Percentiles rank a stretch among this genome's conserved stretches.
phyloP scores from a whole-genome alignment of 169 alveolate species.

The Blepharisma undulans region DNA sequence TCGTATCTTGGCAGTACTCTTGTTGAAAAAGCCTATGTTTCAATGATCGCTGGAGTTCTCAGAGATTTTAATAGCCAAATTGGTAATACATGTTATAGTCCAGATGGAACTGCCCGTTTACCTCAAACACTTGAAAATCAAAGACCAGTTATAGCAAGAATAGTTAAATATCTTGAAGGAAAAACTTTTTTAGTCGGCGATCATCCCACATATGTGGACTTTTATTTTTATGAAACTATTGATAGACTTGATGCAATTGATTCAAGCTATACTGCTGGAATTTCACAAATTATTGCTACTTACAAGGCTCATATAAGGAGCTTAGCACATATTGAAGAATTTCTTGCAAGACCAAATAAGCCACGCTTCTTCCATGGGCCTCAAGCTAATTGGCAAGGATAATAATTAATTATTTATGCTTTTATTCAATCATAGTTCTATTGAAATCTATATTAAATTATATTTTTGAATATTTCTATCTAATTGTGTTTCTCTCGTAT shows the following conservation, averaged over 20 bases:
- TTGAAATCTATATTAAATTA: no score
- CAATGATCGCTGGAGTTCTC: background rate
- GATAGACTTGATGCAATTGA: conserved; percentile 3
- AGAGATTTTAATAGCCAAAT: background rate
- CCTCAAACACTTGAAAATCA: background rate
- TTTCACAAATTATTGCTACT: background rate
- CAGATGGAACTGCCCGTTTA: background rate
- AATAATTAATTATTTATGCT: no score
- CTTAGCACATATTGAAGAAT: background rate
- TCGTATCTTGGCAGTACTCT: background rate
- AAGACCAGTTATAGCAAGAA: background rate
- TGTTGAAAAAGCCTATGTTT: background rate
- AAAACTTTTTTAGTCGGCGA: conserved; percentile 13
- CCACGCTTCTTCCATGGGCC: background rate
- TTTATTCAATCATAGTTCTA: no score
- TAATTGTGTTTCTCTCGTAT: no score
- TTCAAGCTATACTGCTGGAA: background rate
- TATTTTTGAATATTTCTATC: no score
- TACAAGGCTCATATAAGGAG: background rate
- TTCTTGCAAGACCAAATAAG: background rate
- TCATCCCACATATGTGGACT: conserved; percentile 24
- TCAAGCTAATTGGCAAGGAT: background rate
- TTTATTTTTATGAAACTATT: background rate
- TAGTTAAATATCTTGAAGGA: conserved; percentile 11
- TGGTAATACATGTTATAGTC: background rate